Evolutionary conservation across 495 filamentous ascomycete species (phyloP).

Genomic region (Ramalina peruviana): DNA sequence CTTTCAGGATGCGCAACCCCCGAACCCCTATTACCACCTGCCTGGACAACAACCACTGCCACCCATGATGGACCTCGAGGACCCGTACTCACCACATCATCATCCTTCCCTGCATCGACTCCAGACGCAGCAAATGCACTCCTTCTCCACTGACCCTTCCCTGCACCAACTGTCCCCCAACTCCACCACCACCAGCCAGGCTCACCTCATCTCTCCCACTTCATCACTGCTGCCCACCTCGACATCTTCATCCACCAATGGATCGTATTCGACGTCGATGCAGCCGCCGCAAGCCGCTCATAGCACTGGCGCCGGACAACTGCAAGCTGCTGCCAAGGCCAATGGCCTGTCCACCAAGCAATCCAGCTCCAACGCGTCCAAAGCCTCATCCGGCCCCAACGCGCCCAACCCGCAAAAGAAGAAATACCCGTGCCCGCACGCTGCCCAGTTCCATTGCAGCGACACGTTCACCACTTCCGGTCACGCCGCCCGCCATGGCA

Average conservation of each 20-base stretch:
- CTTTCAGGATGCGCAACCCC: slow-evolving; percentile 2
- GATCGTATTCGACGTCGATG: slow-evolving; percentile 13
- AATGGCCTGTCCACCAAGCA: neutral
- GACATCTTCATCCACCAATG: slow-evolving; percentile 10
- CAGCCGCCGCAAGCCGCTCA: slow-evolving; percentile 1
- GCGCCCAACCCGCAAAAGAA: slow-evolving; percentile 25
- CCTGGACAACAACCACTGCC: slow-evolving; percentile 7
- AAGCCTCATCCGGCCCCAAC: neutral
- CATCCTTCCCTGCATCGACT: slow-evolving; percentile 30
- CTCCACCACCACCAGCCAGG: slow-evolving; percentile 1
- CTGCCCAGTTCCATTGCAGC: slow-evolving; percentile 51
- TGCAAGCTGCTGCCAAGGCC: neutral
- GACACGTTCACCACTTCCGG: slow-evolving; percentile 92
- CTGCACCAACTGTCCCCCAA: neutral
- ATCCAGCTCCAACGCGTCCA: slow-evolving; percentile 1
- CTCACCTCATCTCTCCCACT: slow-evolving; percentile 12
- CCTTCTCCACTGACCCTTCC: slow-evolving; percentile 13
- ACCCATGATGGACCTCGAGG: slow-evolving; percentile 2
- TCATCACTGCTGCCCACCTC: no score
- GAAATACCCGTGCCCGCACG: slow-evolving; percentile 43
- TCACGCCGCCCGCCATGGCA: slow-evolving; percentile 89
- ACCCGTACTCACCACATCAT: slow-evolving; percentile 21
- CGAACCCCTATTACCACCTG: slow-evolving; percentile 12
- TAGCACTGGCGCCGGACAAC: no score
- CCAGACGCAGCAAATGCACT: slow-evolving; percentile 21